phyloP scores from a whole-genome alignment of 345 rosid species.

The Populus ilicifolia region DNA sequence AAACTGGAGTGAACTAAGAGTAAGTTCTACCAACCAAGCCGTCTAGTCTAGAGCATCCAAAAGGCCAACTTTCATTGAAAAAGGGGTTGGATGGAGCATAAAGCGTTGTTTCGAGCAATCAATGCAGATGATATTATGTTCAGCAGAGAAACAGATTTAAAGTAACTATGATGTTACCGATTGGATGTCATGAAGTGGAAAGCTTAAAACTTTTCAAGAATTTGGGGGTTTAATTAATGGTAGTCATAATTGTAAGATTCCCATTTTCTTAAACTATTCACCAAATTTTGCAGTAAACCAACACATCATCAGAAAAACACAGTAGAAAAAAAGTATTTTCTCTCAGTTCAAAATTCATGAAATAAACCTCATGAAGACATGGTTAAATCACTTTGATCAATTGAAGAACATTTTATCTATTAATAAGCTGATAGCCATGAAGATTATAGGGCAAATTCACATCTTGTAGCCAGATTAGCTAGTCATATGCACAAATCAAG shows the following conservation, averaged over 20 bases:
- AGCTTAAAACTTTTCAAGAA: background rate
- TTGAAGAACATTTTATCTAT: background rate
- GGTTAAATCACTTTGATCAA: conserved; percentile 4
- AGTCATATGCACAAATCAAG: background rate
- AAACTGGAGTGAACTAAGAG: no score
- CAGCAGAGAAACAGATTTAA: no score
- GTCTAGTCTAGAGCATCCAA: no score
- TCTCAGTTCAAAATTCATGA: conserved; percentile 6
- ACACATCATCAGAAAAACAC: background rate
- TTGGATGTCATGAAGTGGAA: conserved; percentile 1
- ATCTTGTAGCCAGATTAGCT: background rate
- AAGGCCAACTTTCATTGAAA: no score
- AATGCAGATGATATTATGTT: background rate
- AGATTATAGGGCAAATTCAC: background rate
- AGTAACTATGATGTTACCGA: no score
- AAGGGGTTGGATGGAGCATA: background rate
- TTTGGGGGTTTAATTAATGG: background rate
- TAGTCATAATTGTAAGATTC: background rate
- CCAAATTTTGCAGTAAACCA: conserved; percentile 4
- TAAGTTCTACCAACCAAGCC: no score
- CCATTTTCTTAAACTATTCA: background rate
- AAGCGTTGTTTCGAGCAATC: background rate
- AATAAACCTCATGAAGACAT: conserved; percentile 2
- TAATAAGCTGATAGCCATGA: background rate
- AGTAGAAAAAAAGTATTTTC: background rate